phyloP scores from a whole-genome alignment of 2,329 filamentous ascomycete species.

The Taxawa tesnikishii region DNA sequence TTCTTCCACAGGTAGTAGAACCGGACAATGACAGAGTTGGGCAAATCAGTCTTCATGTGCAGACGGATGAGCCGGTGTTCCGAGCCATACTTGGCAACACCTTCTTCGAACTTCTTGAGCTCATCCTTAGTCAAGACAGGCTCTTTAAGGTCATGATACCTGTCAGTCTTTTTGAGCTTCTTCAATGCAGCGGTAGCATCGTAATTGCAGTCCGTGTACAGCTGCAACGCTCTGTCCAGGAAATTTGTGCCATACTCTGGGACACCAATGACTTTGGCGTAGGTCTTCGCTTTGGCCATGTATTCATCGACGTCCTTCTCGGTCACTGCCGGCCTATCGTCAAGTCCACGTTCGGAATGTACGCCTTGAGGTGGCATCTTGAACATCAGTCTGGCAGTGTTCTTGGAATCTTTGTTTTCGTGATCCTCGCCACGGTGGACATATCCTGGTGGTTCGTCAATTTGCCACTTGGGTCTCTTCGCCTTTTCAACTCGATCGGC shows the following conservation, averaged over 20 bases:
- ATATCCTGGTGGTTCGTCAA: conserved; percentile 83
- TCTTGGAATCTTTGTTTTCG: conserved; percentile 56
- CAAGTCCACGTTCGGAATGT: conserved; percentile 5
- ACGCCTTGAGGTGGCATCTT: conserved; percentile 41
- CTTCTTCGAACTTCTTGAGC: conserved; percentile 84
- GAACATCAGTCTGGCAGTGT: conserved; percentile 67
- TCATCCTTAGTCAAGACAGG: conserved; percentile 69
- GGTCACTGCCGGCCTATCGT: conserved; percentile 23
- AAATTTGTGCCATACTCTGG: conserved; percentile 72
- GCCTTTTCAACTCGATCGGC: conserved; percentile 69
- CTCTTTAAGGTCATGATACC: conserved; percentile 64
- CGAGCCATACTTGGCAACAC: conserved; percentile 77
- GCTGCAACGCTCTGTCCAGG: conserved; percentile 66
- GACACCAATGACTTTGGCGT: conserved; percentile 58
- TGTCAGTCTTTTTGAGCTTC: conserved; percentile 55
- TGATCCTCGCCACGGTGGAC: conserved; percentile 72
- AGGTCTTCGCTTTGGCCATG: conserved; percentile 54
- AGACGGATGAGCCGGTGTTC: conserved; percentile 74
- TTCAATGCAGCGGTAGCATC: conserved; percentile 59
- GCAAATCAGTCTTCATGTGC: conserved; percentile 66
- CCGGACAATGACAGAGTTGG: conserved; percentile 69
- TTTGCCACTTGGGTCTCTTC: conserved; percentile 81
- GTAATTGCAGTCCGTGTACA: conserved; percentile 61
- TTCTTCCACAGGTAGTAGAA: conserved; percentile 99
- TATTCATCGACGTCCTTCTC: conserved; percentile 61